Conservation (phyloP, 2,329 filamentous ascomycete genomes). For the Biscogniauxia sp. region DNA sequence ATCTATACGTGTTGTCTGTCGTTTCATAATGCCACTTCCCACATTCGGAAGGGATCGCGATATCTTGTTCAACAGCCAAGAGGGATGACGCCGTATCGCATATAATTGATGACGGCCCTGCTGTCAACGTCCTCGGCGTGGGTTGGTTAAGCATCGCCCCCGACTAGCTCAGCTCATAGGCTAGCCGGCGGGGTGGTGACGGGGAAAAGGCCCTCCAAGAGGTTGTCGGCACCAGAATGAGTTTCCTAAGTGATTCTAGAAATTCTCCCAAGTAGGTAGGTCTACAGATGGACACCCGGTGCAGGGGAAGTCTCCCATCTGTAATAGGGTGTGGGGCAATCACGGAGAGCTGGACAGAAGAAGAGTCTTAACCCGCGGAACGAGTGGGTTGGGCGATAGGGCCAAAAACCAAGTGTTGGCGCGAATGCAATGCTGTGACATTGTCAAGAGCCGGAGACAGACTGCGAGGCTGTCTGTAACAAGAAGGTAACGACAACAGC, state of each 20-base stretch:
- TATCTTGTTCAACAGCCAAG: constrained; percentile 16
- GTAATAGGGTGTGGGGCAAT: constrained; percentile 1
- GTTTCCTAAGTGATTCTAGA: neutral
- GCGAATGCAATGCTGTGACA: constrained; percentile 19
- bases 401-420: neutral
- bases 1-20: constrained; percentile 19
- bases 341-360: neutral
- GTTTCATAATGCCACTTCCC: constrained; percentile 21
- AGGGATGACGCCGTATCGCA: constrained; percentile 15
- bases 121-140: constrained; percentile 13
- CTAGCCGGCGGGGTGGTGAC: constrained; percentile 1
- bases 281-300: neutral
- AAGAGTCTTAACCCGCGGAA: constrained; percentile 1
- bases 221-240: neutral
- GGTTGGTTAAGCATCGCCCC: constrained; percentile 9
- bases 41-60: constrained; percentile 21
- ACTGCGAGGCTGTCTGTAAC: constrained; percentile 22
- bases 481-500: constrained; percentile 22
- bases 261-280: neutral
- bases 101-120: constrained; percentile 6
- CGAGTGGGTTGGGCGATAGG: neutral
- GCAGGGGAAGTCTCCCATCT: neutral
- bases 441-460: constrained; percentile 19
- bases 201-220: neutral
- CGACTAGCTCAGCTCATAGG: constrained; percentile 3